Base-by-base conservation (phyloP, 768 basidiomycete genomes). In the Suillus fuscotomentosus region DNA sequence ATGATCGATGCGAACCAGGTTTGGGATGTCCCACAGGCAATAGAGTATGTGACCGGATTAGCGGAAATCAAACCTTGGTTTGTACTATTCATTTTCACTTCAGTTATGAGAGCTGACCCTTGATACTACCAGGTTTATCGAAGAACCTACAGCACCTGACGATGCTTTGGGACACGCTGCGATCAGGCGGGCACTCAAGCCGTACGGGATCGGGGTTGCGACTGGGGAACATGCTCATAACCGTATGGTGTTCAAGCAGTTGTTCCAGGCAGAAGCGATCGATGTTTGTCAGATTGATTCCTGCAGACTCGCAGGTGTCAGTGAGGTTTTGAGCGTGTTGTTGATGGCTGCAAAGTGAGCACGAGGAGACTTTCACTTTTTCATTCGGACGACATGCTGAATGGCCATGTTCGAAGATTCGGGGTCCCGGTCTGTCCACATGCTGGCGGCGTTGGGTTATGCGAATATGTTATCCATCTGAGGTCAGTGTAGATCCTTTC, bases 1-100 rank as follows among this genome's bases (percentile, higher is more conserved):
- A 98, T 98, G 96, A 92, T 98, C 66, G 96, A 98, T 76, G 92
- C 96, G 45, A 99, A 99, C 77, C 96, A 97, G 77, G 91, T 96
- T 7, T 96, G 93, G 93, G 95, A 97, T 69, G 97, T 99, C 17
- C 82, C 88, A 36, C 86, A 95, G 75, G 96, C 97, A 8, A 91
- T 97, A 70, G 92, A 96, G 36, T 97, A 97, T 75, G 93, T 96
- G 65, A 87, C 86, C 69, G 83, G 87, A 61, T 83, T 98, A 43
- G 83, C 86, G 69, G 84, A 86, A 60, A 86, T 95, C 75, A 93
- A 89, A 70, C 96, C 96, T 27, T 98, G 96, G 95, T 91, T 69
- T 67, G 80, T 51, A 50, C n/a, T 3, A 10, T 31, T 27, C 5
- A 3, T 41, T 57, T 27, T 17, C 24, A 41, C 41, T 41, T 9